phyloP scores from a whole-genome alignment of 768 basidiomycete species.

The Tylopilus rubrobrunneus region DNA sequence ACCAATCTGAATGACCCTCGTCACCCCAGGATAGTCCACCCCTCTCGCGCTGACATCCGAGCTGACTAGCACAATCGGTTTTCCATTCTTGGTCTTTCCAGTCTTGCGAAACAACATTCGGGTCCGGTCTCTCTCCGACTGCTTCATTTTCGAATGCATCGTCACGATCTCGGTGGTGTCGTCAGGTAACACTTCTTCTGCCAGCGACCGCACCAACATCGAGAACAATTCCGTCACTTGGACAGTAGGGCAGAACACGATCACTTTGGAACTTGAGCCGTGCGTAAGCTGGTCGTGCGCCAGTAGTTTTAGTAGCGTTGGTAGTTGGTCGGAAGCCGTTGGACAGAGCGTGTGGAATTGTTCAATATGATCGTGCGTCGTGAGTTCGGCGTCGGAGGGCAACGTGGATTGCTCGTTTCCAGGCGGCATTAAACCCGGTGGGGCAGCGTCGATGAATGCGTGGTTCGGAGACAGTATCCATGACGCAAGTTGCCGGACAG shows the following conservation, averaged over 20 bases:
- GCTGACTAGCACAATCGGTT: constrained; percentile 65
- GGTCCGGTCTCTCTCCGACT: constrained; percentile 25
- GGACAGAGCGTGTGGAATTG: constrained; percentile 81
- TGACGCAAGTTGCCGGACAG: constrained; percentile 68
- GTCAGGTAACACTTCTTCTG: constrained; percentile 43
- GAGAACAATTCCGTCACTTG: constrained; percentile 79
- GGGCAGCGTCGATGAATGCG: constrained; percentile 69
- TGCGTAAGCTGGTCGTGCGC: constrained; percentile 83
- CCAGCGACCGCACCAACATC: constrained; percentile 53
- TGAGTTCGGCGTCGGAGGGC: constrained; percentile 21
- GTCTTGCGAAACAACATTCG: constrained; percentile 11
- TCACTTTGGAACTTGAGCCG: constrained; percentile 62
- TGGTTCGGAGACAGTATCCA: constrained; percentile 57
- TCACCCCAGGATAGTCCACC: constrained; percentile 85
- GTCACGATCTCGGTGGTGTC: constrained; percentile 63
- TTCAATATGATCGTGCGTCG: constrained; percentile 70
- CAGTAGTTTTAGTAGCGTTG: constrained; percentile 74
- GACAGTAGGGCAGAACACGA: constrained; percentile 84
- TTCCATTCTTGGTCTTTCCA: constrained; percentile 23
- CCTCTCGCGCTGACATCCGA: constrained; percentile 90
- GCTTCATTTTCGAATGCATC: constrained; percentile 70
- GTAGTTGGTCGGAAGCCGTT: constrained; percentile 61
- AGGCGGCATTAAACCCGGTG: constrained; percentile 39
- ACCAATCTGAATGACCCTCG: constrained; percentile 89
- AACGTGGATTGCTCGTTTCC: not conserved